Conservation (phyloP, 768 basidiomycete species). For the Phaeotremella skinneri region DNA sequence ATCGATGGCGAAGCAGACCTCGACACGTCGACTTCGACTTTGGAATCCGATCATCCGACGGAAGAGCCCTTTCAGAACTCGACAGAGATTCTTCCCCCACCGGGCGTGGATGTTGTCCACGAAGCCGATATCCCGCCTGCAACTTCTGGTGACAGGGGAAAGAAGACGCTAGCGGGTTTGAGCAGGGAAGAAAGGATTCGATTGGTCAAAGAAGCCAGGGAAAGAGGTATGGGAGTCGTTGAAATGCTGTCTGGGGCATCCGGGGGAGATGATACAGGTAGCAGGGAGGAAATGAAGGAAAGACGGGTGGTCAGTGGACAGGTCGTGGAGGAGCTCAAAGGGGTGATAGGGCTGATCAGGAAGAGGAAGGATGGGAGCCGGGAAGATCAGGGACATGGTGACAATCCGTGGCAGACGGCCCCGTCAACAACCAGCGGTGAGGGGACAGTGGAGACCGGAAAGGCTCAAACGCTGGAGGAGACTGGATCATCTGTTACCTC, state of each 20-base stretch:
- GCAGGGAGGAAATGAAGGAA: constrained; percentile 6
- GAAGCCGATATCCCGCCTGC: constrained; percentile 16
- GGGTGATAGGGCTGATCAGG: constrained; percentile 36
- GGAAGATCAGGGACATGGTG: not conserved
- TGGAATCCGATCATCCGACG: constrained; percentile 1
- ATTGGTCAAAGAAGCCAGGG: constrained; percentile 30
- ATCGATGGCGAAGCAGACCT: constrained; percentile 1
- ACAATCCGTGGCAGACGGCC: no score
- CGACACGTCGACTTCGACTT: constrained; percentile 8
- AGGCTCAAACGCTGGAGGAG: not conserved
- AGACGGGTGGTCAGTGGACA: constrained; percentile 8
- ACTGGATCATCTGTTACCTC: no score
- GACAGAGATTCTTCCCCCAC: constrained; percentile 21
- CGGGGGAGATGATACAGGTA: not conserved
- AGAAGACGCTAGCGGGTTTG: constrained; percentile 17
- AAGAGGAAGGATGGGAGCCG: constrained; percentile 17
- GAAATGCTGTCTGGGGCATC: no score
- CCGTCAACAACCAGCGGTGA: no score
- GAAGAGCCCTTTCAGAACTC: constrained; percentile 14
- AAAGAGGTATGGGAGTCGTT: constrained; percentile 22
- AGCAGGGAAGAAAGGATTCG: constrained; percentile 40
- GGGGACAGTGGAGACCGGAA: not conserved
- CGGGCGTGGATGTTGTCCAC: constrained; percentile 42
- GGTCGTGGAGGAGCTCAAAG: constrained; percentile 38
- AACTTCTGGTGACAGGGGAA: not conserved